Evolutionary conservation across 305 asterid genomes (phyloP).

Genomic region (Fraxinus latifolia): DNA sequence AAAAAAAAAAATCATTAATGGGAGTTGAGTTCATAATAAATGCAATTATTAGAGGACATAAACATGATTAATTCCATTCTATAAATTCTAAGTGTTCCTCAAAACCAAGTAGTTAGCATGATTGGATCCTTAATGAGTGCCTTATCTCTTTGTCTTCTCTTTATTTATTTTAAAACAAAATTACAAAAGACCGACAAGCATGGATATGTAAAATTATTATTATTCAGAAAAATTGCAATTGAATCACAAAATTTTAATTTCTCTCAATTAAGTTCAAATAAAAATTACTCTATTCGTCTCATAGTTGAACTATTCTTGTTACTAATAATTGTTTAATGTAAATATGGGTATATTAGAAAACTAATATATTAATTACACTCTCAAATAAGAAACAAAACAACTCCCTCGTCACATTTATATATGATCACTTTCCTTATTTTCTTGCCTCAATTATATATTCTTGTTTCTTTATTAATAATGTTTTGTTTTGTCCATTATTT

Average conservation of each 20-base stretch:
- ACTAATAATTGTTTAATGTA: too few relatives aligned
- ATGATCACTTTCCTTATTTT: too few relatives aligned
- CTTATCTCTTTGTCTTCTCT: not conserved
- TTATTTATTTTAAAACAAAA: not conserved
- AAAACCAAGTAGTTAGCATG: not conserved
- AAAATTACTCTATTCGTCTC: not conserved
- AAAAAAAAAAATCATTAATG: not conserved
- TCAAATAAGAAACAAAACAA: too few relatives aligned
- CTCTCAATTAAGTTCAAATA: not conserved
- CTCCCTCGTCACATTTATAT: too few relatives aligned
- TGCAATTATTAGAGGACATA: not conserved
- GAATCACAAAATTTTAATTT: not conserved
- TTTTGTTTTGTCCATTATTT: too few relatives aligned
- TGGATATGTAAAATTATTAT: not conserved
- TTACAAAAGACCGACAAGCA: not conserved
- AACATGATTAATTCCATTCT: not conserved
- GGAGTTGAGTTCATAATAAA: not conserved
- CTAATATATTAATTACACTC: too few relatives aligned
- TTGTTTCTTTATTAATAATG: too few relatives aligned
- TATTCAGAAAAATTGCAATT: not conserved
- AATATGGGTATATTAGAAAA: too few relatives aligned
- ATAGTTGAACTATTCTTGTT: too few relatives aligned
- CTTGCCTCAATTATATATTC: too few relatives aligned
- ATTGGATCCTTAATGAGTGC: not conserved
- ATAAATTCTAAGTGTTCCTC: not conserved